Base-by-base conservation (phyloP, 148 eudicot species). In the Heliosperma pusillum region DNA sequence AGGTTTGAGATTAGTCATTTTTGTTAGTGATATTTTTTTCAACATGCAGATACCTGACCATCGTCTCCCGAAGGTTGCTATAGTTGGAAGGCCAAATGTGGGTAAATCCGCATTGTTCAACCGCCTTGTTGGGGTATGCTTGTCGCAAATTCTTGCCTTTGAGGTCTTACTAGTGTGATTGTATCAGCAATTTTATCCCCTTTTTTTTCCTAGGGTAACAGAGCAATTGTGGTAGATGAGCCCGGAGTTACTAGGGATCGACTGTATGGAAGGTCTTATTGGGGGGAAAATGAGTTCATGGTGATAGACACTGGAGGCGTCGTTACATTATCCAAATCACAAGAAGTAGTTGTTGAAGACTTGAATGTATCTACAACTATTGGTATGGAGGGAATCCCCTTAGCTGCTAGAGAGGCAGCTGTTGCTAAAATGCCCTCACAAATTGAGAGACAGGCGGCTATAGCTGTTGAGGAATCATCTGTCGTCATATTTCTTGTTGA, bases 171-270 rank as follows among this genome's bases (percentile, higher is more conserved):
- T 8, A 66, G 21, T 68, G 24, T 11, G 55, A 7, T 45, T 69
- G 26, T 58, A 53, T n/a, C 19, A 47, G 13, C 40, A 27, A 73
- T 58, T 70, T 44, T 52, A 67, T 55, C 1, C 7, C 36, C 15
- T 13, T 70, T 69, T 50, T 50, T 52, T 8, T 47, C 50, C 29
- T 66, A 95, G 99, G 99, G 97, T 47, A 95, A 95, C 80, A 88
- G 74, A 78, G 99, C 99, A 70, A 95, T 95, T 78, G 99, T 95
- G 50, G 99, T 95, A 58, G 96, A 95, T 78, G 99, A 95, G 85
- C 99, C 97, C 66, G 98, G 98, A 68, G 98, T 95, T 67, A 95
- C 97, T 10, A 88, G 98, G 86, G 98, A 95, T 73, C 93, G 98
- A 40, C 76, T 95, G 58, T 95, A 95, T 78, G 99, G 97, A 75